phyloP scores from a whole-genome alignment of 1,284 basidiomycete genomes.

The Cutaneotrichosporon sp. region DNA sequence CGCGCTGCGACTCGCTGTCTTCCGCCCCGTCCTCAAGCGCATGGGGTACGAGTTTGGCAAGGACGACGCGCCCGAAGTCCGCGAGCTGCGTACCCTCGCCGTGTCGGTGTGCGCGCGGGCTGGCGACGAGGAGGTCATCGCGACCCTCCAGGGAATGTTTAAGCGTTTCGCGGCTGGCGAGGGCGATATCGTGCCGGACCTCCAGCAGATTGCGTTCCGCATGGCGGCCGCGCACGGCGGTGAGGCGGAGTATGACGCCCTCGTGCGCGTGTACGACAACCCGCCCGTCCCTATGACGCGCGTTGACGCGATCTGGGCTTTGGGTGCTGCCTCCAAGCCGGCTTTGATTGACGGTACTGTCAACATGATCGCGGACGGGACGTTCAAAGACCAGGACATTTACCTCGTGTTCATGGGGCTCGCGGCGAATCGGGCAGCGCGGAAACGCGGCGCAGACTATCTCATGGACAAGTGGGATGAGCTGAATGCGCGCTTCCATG shows the following conservation, averaged over 20 bases:
- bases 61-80: constrained; percentile 66
- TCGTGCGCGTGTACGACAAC: constrained; percentile 65
- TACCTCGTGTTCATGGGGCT: constrained; percentile 52
- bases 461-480: constrained; percentile 60
- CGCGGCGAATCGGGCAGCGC: constrained; percentile 35
- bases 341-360: constrained; percentile 58
- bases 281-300: constrained; percentile 67
- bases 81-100: constrained; percentile 71
- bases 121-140: constrained; percentile 62
- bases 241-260: constrained; percentile 67
- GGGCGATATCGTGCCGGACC: constrained; percentile 70
- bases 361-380: constrained; percentile 53
- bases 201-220: constrained; percentile 52
- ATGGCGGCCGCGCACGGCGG: constrained; percentile 67
- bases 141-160: constrained; percentile 71
- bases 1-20: constrained; percentile 64
- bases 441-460: constrained; percentile 46
- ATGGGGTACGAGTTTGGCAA: constrained; percentile 73
- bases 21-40: constrained; percentile 70
- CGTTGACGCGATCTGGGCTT: constrained; percentile 59
- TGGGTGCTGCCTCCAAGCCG: constrained; percentile 34
- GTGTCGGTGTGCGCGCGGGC: constrained; percentile 62
- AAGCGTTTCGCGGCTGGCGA: constrained; percentile 62
- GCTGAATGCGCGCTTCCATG: constrained; percentile 67
- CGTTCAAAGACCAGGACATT: constrained; percentile 61